Base-by-base conservation (phyloP, 2,329 filamentous ascomycete species). In the Alternaria alternata region DNA sequence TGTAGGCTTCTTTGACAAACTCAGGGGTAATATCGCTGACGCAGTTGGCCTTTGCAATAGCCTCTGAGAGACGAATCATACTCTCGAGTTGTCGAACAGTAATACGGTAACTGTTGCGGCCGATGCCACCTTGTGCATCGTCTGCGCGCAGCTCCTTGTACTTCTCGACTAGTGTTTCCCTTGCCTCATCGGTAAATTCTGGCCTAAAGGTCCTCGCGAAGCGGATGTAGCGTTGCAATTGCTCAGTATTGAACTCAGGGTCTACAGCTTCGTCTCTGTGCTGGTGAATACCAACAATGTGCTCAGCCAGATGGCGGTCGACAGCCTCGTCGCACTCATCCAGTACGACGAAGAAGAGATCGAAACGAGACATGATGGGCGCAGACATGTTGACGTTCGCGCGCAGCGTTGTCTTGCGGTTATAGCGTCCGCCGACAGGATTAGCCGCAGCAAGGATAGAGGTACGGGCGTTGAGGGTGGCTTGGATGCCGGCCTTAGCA, bases 301-400 rank as follows among this genome's bases (percentile, higher is more conserved):
- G 95, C 74, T 94, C 88, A 3, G 95, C 95, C 4, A 99, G 85
- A 75, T 96, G 93, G 57, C 93, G 90, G 76, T 99, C 95, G 34
- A 96, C 89, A 39, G 87, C 82, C 81, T 98, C 94, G 75, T 97
- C 96, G 78, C 94, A 98, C 74, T 99, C 95, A 76, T 99, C 95
- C 0, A 98, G 87, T 26, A 99, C 91, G 54, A 99, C 93, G 75
- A 99, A 99, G 86, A 99, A 99, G 9, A 99, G 85, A 83, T 99
- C 95, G 80, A 99, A 99, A 84, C 95, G 92, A 54, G 93, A 97
- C 95, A 99, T 99, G 83, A 99, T 99, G 59, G 95, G 95, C 2
- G 95, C 95, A 26, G 91, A 94, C 92, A 99, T 97, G 82, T 98
- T 98, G 81, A 99, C 94, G 79, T 99, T 99, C 64, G 92, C 89